Conservation (phyloP, 192 early-diverging fungal species). For the Phlyctochytrium arcticum region DNA sequence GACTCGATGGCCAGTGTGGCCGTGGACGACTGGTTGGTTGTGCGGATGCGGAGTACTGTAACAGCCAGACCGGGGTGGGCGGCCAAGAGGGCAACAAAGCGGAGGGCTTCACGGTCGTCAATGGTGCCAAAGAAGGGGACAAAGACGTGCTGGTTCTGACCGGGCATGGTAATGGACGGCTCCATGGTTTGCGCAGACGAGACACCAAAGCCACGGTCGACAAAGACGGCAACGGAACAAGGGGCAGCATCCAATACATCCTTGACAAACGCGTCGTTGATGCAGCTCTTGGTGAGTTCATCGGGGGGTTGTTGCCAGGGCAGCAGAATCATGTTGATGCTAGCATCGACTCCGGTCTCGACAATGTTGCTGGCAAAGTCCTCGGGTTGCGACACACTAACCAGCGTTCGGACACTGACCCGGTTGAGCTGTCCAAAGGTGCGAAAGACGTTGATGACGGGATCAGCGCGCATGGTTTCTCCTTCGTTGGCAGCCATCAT, state of each 20-base stretch:
- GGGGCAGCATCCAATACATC: slow-evolving; percentile 42
- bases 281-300: slow-evolving; percentile 14
- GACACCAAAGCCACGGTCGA: slow-evolving; percentile 66
- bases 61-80: slow-evolving; percentile 17
- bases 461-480: slow-evolving; percentile 61
- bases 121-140: slow-evolving; percentile 68
- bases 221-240: slow-evolving; percentile 55
- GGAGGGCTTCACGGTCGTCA: slow-evolving; percentile 68
- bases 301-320: slow-evolving; percentile 41
- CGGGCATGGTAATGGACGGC: slow-evolving; percentile 27
- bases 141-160: slow-evolving; percentile 51
- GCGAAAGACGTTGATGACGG: slow-evolving; percentile 76
- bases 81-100: slow-evolving; percentile 53
- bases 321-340: slow-evolving; percentile 65
- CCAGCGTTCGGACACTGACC: slow-evolving; percentile 55
- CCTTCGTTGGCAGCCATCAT: slow-evolving; percentile 70
- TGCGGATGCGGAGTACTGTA: slow-evolving; percentile 10
- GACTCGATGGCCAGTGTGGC: not conserved
- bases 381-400: slow-evolving; percentile 55
- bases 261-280: slow-evolving; percentile 20
- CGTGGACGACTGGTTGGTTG: not conserved
- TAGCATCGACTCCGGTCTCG: slow-evolving; percentile 49
- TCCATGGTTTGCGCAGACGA: slow-evolving; percentile 1
- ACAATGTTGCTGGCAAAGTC: slow-evolving; percentile 69
- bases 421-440: slow-evolving; percentile 75